Percentiles rank a stretch among this genome's conserved stretches.
These are phyloP conservation scores for Rhizophora mangle DNA, from an alignment of 345 rosid genomes.

Conservation along the genomic window DNA sequence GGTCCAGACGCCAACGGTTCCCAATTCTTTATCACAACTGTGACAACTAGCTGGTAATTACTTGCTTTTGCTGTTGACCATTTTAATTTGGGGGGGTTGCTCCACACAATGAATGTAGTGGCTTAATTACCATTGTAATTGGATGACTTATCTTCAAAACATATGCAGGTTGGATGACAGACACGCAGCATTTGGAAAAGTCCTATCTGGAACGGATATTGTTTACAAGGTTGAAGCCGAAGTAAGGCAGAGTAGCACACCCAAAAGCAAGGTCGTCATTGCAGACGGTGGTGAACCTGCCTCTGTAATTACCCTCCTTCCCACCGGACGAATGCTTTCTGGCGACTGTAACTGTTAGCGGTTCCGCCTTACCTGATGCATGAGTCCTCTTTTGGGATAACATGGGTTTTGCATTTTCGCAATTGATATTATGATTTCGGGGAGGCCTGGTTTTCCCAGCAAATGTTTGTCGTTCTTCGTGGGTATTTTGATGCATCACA, in stretches of 20 bases:
- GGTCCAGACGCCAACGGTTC: conserved; percentile 92
- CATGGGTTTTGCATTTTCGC: no score
- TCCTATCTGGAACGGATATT: conserved; percentile 90
- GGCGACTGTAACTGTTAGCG: not conserved
- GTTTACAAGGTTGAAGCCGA: conserved; percentile 91
- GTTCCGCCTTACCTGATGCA: not conserved
- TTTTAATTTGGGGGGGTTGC: no score
- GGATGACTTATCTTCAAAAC: not conserved
- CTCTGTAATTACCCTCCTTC: conserved; percentile 35
- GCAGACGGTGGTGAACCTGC: conserved; percentile 89
- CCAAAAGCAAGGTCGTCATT: conserved; percentile 78
- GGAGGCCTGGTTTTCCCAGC: no score
- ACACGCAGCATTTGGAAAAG: conserved; percentile 95
- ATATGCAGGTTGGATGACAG: conserved; percentile 80
- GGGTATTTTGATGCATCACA: no score
- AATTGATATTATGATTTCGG: no score
- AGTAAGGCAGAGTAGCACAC: conserved; percentile 75
- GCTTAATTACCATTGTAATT: no score
- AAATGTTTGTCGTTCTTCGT: no score
- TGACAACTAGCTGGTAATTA: conserved; percentile 82
- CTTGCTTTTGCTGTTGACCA: not conserved
- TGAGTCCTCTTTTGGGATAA: no score
- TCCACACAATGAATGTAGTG: no score
- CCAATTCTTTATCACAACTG: conserved; percentile 88
- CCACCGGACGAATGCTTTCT: not conserved